Evolutionary conservation across 495 filamentous ascomycete species (phyloP).

Genomic region (Hyaloscypha hepaticicola): DNA sequence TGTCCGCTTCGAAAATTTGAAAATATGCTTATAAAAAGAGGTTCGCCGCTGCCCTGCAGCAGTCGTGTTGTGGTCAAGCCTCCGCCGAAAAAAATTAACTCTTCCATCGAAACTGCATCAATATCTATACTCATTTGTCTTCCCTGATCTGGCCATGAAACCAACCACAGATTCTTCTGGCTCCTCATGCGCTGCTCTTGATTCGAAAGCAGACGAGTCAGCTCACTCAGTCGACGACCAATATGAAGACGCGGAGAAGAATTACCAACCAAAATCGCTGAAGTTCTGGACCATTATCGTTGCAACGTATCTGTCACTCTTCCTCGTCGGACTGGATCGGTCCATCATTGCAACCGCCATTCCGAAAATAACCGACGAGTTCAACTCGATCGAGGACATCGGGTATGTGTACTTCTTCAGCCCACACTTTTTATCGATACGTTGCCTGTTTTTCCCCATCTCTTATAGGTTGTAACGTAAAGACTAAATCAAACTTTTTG

Average conservation of each 20-base stretch:
- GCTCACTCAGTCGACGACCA: constrained; percentile 25
- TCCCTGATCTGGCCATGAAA: constrained; percentile 1
- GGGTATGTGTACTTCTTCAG: constrained; percentile 19
- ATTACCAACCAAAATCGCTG: constrained; percentile 38
- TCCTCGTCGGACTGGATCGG: constrained; percentile 54
- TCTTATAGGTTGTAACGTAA: no score
- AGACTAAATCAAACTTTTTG: no score
- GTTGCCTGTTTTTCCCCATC: no score
- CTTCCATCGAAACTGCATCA: neutral
- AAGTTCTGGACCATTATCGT: constrained; percentile 32
- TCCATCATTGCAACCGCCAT: constrained; percentile 49
- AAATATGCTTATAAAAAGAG: constrained; percentile 7
- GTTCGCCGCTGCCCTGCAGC: neutral
- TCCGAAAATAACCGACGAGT: constrained; percentile 48
- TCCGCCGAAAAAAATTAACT: neutral
- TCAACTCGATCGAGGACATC: constrained; percentile 46
- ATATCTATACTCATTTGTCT: neutral
- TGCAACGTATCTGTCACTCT: constrained; percentile 45
- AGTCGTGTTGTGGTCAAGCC: neutral
- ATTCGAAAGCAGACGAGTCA: constrained; percentile 3
- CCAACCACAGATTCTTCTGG: neutral
- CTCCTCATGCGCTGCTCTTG: neutral
- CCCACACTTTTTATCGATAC: no score
- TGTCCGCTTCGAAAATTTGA: neutral
- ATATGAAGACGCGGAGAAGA: constrained; percentile 42